Evolutionary conservation across 2,329 filamentous ascomycete species (phyloP).

Genomic region (Tolypocladium pustulatum): DNA sequence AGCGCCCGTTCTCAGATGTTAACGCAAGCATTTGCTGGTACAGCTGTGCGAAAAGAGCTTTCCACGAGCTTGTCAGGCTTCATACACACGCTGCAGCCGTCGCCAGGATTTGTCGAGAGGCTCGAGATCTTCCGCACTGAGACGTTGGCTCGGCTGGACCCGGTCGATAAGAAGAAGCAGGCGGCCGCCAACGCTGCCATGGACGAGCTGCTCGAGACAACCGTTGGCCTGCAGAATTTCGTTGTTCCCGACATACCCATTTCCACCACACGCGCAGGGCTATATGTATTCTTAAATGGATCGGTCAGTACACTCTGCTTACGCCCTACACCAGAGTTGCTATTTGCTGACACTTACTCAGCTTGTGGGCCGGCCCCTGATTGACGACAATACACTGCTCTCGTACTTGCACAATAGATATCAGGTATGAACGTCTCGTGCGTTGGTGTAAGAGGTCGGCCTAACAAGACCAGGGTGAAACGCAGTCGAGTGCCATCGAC

Average conservation of each 20-base stretch:
- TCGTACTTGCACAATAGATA: conserved; percentile 79
- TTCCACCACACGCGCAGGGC: conserved; percentile 66
- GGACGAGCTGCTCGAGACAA: conserved; percentile 47
- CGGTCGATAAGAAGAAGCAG: conserved; percentile 40
- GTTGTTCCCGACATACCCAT: conserved; percentile 55
- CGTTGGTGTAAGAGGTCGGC: background rate
- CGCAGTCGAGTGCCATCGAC: conserved; percentile 68
- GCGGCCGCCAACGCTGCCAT: conserved; percentile 36
- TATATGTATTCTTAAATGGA: conserved; percentile 79
- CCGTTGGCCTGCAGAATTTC: conserved; percentile 44
- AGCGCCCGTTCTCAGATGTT: background rate
- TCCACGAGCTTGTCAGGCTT: conserved; percentile 42
- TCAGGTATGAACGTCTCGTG: conserved; percentile 40
- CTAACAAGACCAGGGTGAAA: conserved; percentile 47
- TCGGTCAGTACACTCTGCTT: conserved; percentile 42
- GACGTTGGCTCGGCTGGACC: conserved; percentile 44
- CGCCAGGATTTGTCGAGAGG: conserved; percentile 40
- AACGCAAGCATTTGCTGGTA: background rate
- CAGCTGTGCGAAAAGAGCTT: conserved; percentile 37
- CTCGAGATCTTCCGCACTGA: conserved; percentile 49
- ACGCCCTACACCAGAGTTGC: background rate
- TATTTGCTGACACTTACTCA: conserved; percentile 21
- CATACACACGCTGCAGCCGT: conserved; percentile 45
- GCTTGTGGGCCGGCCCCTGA: conserved; percentile 71
- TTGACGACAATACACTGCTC: conserved; percentile 71